Conservation (phyloP, 441 rosid genomes). For the Syzygium malaccense region DNA sequence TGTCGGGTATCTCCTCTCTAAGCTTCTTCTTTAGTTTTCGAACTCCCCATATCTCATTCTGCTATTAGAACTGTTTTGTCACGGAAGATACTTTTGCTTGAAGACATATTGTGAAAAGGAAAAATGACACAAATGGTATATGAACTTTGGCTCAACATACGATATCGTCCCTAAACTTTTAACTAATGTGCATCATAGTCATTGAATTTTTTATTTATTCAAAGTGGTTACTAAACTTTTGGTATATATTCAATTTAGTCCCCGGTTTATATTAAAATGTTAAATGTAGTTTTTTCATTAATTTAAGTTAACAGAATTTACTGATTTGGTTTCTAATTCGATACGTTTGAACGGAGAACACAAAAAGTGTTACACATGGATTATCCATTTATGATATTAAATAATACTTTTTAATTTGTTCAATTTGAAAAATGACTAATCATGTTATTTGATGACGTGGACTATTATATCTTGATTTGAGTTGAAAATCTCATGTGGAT, state of each 20-base stretch:
- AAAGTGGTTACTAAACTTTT: background rate
- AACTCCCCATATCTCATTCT: background rate
- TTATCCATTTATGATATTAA: background rate
- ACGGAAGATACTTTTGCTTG: background rate
- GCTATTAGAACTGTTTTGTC: background rate
- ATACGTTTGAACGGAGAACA: background rate
- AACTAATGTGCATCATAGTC: background rate
- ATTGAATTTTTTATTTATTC: background rate
- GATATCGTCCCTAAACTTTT: background rate
- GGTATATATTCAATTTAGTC: background rate
- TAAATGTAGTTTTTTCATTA: background rate
- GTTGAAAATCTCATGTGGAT: background rate
- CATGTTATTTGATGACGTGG: background rate
- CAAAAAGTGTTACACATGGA: fast-evolving
- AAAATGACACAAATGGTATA: background rate
- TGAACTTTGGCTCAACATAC: background rate
- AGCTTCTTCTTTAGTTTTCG: background rate
- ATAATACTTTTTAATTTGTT: background rate
- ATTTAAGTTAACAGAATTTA: background rate
- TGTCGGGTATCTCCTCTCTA: background rate
- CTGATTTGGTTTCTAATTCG: background rate
- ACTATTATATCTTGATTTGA: background rate
- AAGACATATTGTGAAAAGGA: background rate
- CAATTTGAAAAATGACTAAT: background rate
- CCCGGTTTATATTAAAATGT: too few species aligned